phyloP scores from a whole-genome alignment of 2,329 filamentous ascomycete species.

The Fusarium sp. region DNA sequence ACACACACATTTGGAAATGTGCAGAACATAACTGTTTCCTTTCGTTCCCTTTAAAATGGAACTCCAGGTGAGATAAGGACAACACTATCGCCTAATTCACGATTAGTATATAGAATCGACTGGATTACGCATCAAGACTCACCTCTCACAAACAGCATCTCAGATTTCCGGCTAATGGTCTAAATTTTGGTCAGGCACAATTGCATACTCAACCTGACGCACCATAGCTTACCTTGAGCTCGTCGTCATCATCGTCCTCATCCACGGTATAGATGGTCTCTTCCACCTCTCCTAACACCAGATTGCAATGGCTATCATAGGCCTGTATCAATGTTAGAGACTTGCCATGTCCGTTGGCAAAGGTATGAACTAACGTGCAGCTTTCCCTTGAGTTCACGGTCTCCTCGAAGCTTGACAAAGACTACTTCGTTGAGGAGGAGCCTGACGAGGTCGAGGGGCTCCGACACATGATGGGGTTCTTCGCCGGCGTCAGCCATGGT shows the following conservation, averaged over 20 bases:
- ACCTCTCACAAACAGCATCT: conserved; percentile 99
- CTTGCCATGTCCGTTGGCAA: neutral
- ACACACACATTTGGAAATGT: conserved; percentile 6
- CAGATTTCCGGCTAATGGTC: conserved; percentile 96
- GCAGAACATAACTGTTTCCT: conserved; percentile 1
- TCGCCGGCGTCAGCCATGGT: conserved; percentile 88
- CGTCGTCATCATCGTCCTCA: conserved; percentile 89
- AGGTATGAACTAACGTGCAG: conserved; percentile 77
- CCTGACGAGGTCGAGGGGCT: conserved; percentile 95
- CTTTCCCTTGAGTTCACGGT: conserved; percentile 93
- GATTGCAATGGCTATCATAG: conserved; percentile 98
- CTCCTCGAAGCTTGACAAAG: conserved; percentile 95
- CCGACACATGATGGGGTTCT: conserved; percentile 78
- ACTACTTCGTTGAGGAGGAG: conserved; percentile 95
- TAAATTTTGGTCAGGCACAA: conserved; percentile 54
- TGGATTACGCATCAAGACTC: conserved; percentile 50
- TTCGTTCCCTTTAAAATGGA: conserved; percentile 45
- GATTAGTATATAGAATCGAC: conserved; percentile 40
- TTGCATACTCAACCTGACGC: neutral
- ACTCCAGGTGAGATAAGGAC: conserved; percentile 77
- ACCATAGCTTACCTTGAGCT: conserved; percentile 71
- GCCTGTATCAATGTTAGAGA: conserved; percentile 70
- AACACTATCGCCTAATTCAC: conserved; percentile 74
- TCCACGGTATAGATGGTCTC: conserved; percentile 97
- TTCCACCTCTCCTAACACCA: conserved; percentile 95